A percentile compares a stretch with the other conserved stretches of the same genome.
These are phyloP conservation scores for Houttuynia cordata DNA, from an alignment of 164 flowering plant species.

Conservation along the genomic window DNA sequence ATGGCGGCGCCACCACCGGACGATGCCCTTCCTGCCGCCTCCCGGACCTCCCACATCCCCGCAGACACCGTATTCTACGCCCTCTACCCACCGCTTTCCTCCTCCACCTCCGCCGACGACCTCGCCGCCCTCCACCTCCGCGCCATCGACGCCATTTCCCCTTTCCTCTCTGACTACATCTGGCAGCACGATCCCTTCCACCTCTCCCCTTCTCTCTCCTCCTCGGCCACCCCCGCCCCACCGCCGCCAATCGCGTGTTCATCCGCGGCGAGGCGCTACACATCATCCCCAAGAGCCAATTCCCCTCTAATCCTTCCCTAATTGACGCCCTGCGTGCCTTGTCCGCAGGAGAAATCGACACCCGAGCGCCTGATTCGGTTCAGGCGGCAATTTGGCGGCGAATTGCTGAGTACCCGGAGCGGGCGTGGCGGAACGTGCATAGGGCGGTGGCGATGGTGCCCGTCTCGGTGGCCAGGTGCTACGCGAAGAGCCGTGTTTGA, in stretches of 20 bases:
- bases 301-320: slow-evolving; percentile 30
- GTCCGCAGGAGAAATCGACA: slow-evolving; percentile 8
- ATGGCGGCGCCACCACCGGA: too few species aligned
- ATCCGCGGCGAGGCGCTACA: slow-evolving; percentile 51
- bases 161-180: slow-evolving; percentile 44
- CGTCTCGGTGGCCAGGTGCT: slow-evolving; percentile 70
- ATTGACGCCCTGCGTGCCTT: slow-evolving; percentile 35
- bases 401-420: slow-evolving; percentile 49
- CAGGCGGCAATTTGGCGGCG: slow-evolving; percentile 39
- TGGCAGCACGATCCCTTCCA: slow-evolving; percentile 89
- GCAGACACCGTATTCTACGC: slow-evolving; percentile 32
- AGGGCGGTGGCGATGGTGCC: slow-evolving; percentile 73
- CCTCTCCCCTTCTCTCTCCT: slow-evolving; percentile 60
- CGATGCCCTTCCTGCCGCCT: too few species aligned
- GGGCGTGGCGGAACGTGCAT: slow-evolving; percentile 50
- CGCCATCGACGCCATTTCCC: slow-evolving; percentile 41
- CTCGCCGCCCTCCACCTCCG: slow-evolving; percentile 61
- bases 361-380: slow-evolving; percentile 41
- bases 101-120: background rate
- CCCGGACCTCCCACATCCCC: slow-evolving; percentile 17
- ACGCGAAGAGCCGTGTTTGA: slow-evolving; percentile 64
- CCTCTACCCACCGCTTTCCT: background rate
- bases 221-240: slow-evolving; percentile 69
- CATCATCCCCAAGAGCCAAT: slow-evolving; percentile 33
- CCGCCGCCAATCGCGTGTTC: slow-evolving; percentile 51